Evolutionary conservation across 2,329 filamentous ascomycete genomes (phyloP).

Genomic region (Alternaria brassicicola): DNA sequence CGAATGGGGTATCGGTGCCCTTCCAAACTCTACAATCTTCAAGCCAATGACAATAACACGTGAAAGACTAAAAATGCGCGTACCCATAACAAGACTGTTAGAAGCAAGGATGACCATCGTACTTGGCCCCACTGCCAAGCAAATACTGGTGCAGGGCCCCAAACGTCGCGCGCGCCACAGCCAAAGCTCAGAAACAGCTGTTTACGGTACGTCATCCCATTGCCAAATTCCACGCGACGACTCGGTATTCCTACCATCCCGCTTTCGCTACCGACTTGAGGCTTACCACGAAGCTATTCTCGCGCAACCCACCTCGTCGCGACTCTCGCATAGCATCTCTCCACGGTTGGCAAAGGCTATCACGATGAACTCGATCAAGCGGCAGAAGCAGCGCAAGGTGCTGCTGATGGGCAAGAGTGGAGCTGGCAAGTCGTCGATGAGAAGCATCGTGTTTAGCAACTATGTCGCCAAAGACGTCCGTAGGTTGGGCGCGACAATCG

Average conservation of each 20-base stretch:
- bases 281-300: background rate
- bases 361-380: conserved; percentile 50
- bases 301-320: background rate
- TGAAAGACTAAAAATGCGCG: background rate
- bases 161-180: conserved; percentile 3
- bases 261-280: background rate
- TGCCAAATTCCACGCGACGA: background rate
- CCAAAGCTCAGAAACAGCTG: conserved; percentile 15
- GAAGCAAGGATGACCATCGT: conserved; percentile 6
- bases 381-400: conserved; percentile 61
- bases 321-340: background rate
- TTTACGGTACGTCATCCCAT: conserved; percentile 24
- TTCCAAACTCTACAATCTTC: background rate
- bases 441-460: conserved; percentile 98
- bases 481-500: conserved; percentile 91
- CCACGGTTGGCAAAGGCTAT: background rate
- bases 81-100: background rate
- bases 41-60: background rate
- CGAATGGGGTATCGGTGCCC: background rate
- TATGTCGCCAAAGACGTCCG: conserved; percentile 97
- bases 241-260: background rate
- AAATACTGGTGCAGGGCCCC: conserved; percentile 1
- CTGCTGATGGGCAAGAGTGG: conserved; percentile 84
- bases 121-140: conserved; percentile 19
- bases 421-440: conserved; percentile 97